Base-by-base conservation (phyloP, 2,329 filamentous ascomycete genomes). In the Lachnellula occidentalis region DNA sequence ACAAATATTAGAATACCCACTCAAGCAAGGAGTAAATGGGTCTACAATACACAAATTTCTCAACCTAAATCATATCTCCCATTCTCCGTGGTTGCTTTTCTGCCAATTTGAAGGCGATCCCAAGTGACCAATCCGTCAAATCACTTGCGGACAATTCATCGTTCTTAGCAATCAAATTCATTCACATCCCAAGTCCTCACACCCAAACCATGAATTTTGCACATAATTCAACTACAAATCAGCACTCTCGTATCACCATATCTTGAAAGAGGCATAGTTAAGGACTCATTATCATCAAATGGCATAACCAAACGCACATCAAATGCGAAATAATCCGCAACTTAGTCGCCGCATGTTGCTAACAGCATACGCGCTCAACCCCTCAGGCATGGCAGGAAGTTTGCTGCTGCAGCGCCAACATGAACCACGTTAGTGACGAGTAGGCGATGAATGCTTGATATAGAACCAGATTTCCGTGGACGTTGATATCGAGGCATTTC, bases 181-280 rank as follows among this genome's bases (percentile, higher is more conserved):
- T 74, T 68, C 0, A 77, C 70, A 59, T 79, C 77, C 77, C 76
- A 79, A 24, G 73, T 73, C 8, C 53, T 55, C 11, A 39, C 53
- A 19, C 19, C 53, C 45, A 56, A 34, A 58, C 56, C 5, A 45
- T n/a, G 34, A 55, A 55, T 4, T 22, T 42, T 34, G 53, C 53
- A 4, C 52, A 17, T n/a, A 55, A 27, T 14, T 52, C 52, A 50
- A 55, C 56, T 58, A 50, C 2, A 39, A 17, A 48, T 48, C 27
- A 57, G 34, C 14, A 45, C 42, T 41, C 5, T n/a, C 27, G 8
- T 11, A 31, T 31, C 27, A 31, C 27, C 8, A 53, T 39, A 21
- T 31, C 24, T 24, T 11, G 4, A 36, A 15, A 50, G 7, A 7
- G n/a, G 8, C 17, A 43, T 31, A 9, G 27, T 11, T 31, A 31